Evolutionary conservation across 352 stramenopile genomes (phyloP), one percentile per base, ranked within the genome.

Genomic region (Elongisporangium undulatum): DNA sequence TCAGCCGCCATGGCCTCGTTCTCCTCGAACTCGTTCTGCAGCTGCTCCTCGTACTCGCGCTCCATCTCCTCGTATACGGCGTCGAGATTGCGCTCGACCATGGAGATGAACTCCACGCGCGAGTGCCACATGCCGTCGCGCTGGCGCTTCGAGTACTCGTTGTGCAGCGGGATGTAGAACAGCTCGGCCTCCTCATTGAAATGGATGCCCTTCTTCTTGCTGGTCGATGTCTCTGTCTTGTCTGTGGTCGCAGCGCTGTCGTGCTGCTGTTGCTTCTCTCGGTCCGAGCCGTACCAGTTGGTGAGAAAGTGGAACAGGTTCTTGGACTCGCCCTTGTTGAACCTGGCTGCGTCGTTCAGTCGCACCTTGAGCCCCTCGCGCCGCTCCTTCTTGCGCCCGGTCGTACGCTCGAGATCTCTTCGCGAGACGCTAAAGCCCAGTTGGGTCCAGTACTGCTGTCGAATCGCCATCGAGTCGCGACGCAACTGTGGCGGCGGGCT

Each of bases 41-140:
- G 23, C 50, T 93, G 79, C 24, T 85, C 75, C 64, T 92, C 82
- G 64, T 90, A 92, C 63, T 95, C 86, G 39, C 81, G 82, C 66
- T 95, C 86, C 78, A 95, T 92, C 55, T 94, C 86, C 8, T 93
- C 86, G 59, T 95, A 95, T 50, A 95, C 83, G 21, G 82, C 75
- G 21, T 95, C 86, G 26, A 95, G 63, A 50, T 95, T 95, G 45
- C 84, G 86, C 68, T 95, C 86, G n/a, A 95, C 86, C 86, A 95
- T 95, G 4, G 82, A 62, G 20, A 95, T 75, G 55, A 95, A 94
- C 61, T 95, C 84, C n/a, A 70, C 23, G 8, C 86, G 83, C 6
- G 83, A 89, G 48, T 88, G 85, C 86, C 86, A 95, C 82, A 95
- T 92, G 53, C 80, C 84, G 49, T 93, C 82, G 19, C 86, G 82